A percentile compares a stretch with the other conserved stretches of the same genome.
Conservation (phyloP, 208 protist species). For the Leishmania martiniquensis region DNA sequence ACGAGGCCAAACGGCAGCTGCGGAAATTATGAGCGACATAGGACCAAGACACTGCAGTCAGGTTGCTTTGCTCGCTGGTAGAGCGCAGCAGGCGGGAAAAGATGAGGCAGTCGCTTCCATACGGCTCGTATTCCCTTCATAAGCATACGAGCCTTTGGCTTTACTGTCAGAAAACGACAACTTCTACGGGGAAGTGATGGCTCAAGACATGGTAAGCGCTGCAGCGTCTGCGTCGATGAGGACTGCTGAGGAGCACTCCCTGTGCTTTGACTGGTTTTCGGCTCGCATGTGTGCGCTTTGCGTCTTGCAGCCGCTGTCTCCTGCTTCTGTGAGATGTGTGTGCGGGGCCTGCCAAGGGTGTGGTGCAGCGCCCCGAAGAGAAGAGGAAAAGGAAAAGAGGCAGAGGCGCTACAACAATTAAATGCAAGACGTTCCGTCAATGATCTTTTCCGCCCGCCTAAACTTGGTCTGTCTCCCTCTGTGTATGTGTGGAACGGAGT, state of each 20-base stretch:
- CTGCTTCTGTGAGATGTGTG: not conserved
- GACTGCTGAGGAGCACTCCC: not conserved
- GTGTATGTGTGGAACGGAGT: not conserved
- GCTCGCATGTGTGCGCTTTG: not conserved
- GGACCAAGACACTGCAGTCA: no score
- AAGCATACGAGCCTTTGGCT: no score
- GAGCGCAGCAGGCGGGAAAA: not conserved
- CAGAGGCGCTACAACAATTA: not conserved
- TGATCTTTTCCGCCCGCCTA: no score
- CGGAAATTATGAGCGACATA: not conserved
- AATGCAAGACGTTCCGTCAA: not conserved
- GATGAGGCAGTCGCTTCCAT: not conserved
- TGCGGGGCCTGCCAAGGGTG: not conserved
- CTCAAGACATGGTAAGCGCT: not conserved
- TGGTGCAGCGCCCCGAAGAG: not conserved
- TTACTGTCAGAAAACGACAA: no score
- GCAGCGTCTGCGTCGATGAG: not conserved
- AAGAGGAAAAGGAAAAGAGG: not conserved
- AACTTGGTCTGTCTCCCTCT: not conserved
- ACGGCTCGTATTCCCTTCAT: not conserved
- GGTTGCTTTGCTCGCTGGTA: not conserved
- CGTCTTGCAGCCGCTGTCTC: not conserved
- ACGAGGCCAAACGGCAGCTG: not conserved
- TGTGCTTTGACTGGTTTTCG: not conserved
- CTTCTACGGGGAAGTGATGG: not conserved